A percentile compares a stretch with the other conserved stretches of the same genome.
Conservation (phyloP, 352 stramenopile genomes). For the Plasmopara muralis region DNA sequence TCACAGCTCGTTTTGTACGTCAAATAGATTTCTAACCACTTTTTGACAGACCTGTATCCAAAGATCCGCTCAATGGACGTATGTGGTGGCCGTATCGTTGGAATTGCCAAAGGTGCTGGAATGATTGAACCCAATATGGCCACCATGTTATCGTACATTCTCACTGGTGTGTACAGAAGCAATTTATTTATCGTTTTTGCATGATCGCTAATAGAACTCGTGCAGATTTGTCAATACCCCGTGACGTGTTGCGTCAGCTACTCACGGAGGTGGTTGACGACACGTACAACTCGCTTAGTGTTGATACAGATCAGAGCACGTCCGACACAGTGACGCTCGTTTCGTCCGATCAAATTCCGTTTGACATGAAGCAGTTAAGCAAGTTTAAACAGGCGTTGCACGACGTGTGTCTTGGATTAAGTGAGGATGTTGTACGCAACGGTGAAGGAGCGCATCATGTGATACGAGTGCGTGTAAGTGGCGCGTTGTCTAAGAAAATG, state of each 20-base stretch:
- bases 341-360: conserved; percentile 90
- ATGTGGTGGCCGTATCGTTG: conserved; percentile 89
- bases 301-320: conserved; percentile 98
- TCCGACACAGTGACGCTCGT: conserved; percentile 96
- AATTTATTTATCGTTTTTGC: neutral
- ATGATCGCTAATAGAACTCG: neutral
- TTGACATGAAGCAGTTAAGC: conserved; percentile 61
- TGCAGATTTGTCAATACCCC: conserved; percentile 66
- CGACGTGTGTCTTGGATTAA: conserved; percentile 90
- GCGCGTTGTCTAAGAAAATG: conserved; percentile 70
- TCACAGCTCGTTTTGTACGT: neutral
- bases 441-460: conserved; percentile 97
- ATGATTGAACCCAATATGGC: conserved; percentile 99
- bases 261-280: conserved; percentile 76
- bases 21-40: neutral
- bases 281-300: conserved; percentile 92
- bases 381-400: conserved; percentile 91
- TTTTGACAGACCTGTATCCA: conserved; percentile 71
- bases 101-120: conserved; percentile 97
- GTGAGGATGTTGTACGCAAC: conserved; percentile 97
- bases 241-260: conserved; percentile 70
- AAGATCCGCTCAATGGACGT: conserved; percentile 85
- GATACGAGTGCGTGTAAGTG: conserved; percentile 89
- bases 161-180: conserved; percentile 49
- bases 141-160: conserved; percentile 85